A percentile compares a stretch with the other conserved stretches of the same genome.
Evolutionary conservation across 257 asterid genomes (phyloP).

Genomic region (Ehretia macrophylla): DNA sequence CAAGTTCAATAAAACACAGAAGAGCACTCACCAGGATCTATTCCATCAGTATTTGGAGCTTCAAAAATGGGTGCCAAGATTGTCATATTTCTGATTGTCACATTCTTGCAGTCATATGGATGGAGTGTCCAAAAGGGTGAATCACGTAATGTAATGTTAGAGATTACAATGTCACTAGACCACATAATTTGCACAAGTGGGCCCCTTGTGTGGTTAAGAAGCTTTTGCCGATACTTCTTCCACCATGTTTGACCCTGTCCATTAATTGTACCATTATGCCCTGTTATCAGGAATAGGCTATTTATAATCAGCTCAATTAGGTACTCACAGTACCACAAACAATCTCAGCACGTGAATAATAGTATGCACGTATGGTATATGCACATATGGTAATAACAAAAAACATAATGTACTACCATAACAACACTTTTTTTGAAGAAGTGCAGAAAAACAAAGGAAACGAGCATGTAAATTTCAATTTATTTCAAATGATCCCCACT

Average conservation of each 20-base stretch:
- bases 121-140: conserved; percentile 57
- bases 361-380: background rate
- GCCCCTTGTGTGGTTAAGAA: conserved; percentile 47
- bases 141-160: conserved; percentile 39
- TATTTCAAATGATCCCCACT: no score
- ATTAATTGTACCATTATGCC: conserved; percentile 48
- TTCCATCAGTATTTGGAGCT: conserved; percentile 55
- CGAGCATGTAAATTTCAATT: no score
- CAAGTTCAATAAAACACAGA: background rate
- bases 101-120: conserved; percentile 49
- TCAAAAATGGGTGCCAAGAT: conserved; percentile 40
- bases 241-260: conserved; percentile 59
- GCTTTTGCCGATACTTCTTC: conserved; percentile 43
- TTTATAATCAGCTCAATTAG: background rate
- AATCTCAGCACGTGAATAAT: background rate
- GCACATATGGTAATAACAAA: background rate
- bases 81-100: conserved; percentile 32
- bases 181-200: conserved; percentile 53
- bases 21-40: conserved; percentile 38
- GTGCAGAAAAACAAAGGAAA: no score
- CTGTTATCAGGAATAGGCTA: conserved; percentile 17
- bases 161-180: conserved; percentile 41
- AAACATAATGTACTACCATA: no score
- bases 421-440: no score
- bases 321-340: background rate